A percentile compares a stretch with the other conserved stretches of the same genome.
These are phyloP conservation scores for Puccinia sorghi DNA, from an alignment of 1,284 basidiomycete species.

Conservation along the genomic window DNA sequence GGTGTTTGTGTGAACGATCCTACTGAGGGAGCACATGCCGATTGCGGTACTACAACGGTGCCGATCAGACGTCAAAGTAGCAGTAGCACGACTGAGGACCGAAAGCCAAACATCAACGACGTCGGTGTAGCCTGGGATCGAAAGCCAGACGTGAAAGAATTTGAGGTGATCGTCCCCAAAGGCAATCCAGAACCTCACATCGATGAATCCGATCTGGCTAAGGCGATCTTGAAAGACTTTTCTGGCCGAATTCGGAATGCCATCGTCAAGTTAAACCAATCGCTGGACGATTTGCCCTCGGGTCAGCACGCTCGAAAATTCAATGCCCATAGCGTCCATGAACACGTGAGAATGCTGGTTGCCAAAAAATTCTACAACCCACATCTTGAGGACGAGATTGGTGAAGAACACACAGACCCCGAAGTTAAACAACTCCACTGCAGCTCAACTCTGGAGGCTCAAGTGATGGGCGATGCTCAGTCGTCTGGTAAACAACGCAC, in stretches of 20 bases:
- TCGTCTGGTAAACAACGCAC: not conserved
- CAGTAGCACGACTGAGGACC: not conserved
- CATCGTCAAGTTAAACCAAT: not conserved
- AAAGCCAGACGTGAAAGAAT: not conserved
- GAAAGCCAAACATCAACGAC: not conserved
- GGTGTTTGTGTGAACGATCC: too few species aligned
- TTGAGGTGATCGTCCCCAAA: not conserved
- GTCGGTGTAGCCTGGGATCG: not conserved
- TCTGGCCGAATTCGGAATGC: not conserved
- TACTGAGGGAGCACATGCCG: not conserved
- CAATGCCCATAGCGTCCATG: not conserved
- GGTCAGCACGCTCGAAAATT: constrained; percentile 6
- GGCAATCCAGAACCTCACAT: not conserved
- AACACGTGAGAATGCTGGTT: not conserved
- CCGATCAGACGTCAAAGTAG: not conserved
- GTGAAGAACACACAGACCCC: not conserved
- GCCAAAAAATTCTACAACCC: constrained; percentile 1
- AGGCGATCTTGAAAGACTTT: constrained; percentile 5
- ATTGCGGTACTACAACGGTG: too few species aligned
- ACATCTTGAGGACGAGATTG: constrained; percentile 3
- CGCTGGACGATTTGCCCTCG: constrained; percentile 11
- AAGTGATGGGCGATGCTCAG: not conserved
- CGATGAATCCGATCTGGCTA: not conserved
- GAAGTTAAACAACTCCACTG: not conserved
- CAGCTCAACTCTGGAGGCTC: not conserved